Percentiles rank a stretch among this genome's conserved stretches.
Evolutionary conservation across 495 filamentous ascomycete species (phyloP).

Genomic region (Penicillium mononematosum): DNA sequence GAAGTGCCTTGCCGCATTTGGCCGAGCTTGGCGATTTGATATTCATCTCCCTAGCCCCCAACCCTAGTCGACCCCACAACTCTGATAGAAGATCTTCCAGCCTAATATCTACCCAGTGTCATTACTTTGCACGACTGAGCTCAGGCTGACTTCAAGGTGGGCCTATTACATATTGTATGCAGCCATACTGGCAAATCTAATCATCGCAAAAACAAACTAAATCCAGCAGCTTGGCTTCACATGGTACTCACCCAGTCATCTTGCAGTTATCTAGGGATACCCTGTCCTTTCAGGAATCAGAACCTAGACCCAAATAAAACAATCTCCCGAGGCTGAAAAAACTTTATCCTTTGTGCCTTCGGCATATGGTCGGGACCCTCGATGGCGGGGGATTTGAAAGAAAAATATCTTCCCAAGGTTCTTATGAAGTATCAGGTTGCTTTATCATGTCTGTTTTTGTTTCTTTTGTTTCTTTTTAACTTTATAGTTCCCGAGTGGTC

Average conservation of each 20-base stretch:
- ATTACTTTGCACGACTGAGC: neutral
- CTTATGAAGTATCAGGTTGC: neutral
- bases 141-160: neutral
- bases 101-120: neutral
- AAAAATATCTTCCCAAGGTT: neutral
- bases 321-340: neutral
- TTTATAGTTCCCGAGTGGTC: neutral
- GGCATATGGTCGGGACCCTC: neutral
- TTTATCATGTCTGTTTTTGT: neutral
- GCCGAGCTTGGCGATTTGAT: slow-evolving; percentile 3
- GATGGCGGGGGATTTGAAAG: neutral
- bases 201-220: neutral
- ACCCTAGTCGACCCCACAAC: neutral
- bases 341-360: slow-evolving; percentile 2
- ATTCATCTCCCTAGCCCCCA: neutral
- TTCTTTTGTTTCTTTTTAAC: neutral
- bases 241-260: neutral
- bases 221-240: slow-evolving; percentile 1
- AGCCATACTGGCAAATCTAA: neutral
- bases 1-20: slow-evolving; percentile 4
- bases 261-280: neutral
- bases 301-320: neutral
- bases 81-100: neutral
- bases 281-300: neutral
- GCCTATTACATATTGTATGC: neutral